Evolutionary conservation across 768 basidiomycete genomes (phyloP), one percentile per base, ranked within the genome.

Genomic region (Trametes elegans): DNA sequence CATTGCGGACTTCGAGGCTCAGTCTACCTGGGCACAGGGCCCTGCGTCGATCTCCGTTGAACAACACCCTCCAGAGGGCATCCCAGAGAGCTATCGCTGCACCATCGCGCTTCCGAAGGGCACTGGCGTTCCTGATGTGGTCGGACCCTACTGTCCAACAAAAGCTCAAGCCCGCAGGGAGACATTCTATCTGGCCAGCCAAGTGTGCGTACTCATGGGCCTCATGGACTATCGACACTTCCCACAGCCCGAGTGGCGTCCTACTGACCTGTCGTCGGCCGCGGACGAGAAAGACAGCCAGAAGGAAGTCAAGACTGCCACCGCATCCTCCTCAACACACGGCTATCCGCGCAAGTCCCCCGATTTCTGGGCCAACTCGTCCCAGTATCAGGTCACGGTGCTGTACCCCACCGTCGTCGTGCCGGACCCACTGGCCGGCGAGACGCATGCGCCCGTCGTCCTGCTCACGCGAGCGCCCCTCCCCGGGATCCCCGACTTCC

Each of bases 391-490:
- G 16, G 62, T 57, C n/a, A 57, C 61, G 23, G 65, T 52, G 52
- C 75, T 87, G n/a, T 86, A 82, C 64, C 85, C 87, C 2, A 76
- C 77, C 7, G 68, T 88, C 28, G 70, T 90, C 45, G 66, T 76
- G 4, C 65, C 70, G 10, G 66, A 67, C 10, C 59, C 69, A 18
- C 45, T 62, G 24, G 43, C 40, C 19, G 68, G 65, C 16, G 61
- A 71, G 49, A 57, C 70, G n/a, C 79, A 81, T 60, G 78, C 77
- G 10, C 84, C 88, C 3, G 71, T 93, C 51, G 66, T 83, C 16
- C 66, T 93, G 31, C 73, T 93, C 35, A 88, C 89, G 7, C 78
- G 84, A 40, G 73, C 76, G 23, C 86, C 88, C 14, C 71, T 92
- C 7, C 88, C 90, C 2, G 62, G 70, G 21, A 63, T 92, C 19